A percentile compares a stretch with the other conserved stretches of the same genome.
Evolutionary conservation across 768 basidiomycete species (phyloP).

Genomic region (Lactarius sanguifluus): DNA sequence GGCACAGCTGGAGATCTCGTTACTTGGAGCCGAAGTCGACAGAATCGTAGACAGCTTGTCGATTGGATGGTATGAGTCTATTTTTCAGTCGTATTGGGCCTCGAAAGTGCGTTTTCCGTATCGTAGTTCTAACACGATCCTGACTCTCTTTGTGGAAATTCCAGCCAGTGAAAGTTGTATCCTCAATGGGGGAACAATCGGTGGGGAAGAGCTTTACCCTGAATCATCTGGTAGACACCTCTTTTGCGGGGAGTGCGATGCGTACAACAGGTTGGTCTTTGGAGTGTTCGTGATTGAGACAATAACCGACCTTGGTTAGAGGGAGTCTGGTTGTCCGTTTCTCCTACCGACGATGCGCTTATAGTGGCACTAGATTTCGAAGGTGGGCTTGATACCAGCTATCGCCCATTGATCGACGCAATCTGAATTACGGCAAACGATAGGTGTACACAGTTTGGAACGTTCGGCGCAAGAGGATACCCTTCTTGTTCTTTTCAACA

Average conservation of each 20-base stretch:
- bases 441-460: conserved; percentile 65
- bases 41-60: conserved; percentile 55
- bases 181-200: conserved; percentile 69
- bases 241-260: conserved; percentile 67
- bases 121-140: neutral
- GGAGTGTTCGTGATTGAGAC: neutral
- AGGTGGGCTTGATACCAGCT: conserved; percentile 37
- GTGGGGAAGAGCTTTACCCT: conserved; percentile 61
- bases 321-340: conserved; percentile 69
- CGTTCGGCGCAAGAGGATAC: conserved; percentile 64
- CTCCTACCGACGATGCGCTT: conserved; percentile 54
- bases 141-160: neutral
- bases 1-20: conserved; percentile 46
- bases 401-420: neutral
- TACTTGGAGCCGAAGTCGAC: conserved; percentile 62
- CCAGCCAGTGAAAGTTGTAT: conserved; percentile 62
- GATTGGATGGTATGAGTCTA: conserved; percentile 65
- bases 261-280: conserved; percentile 46
- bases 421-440: neutral
- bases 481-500: conserved; percentile 62
- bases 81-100: conserved; percentile 64
- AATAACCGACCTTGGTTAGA: conserved; percentile 34
- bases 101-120: conserved; percentile 42
- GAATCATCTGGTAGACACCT: conserved; percentile 62
- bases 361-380: conserved; percentile 66